These are phyloP conservation scores for Trichoderma reesei DNA, from an alignment of 495 filamentous ascomycete species.

Conservation along the genomic window DNA sequence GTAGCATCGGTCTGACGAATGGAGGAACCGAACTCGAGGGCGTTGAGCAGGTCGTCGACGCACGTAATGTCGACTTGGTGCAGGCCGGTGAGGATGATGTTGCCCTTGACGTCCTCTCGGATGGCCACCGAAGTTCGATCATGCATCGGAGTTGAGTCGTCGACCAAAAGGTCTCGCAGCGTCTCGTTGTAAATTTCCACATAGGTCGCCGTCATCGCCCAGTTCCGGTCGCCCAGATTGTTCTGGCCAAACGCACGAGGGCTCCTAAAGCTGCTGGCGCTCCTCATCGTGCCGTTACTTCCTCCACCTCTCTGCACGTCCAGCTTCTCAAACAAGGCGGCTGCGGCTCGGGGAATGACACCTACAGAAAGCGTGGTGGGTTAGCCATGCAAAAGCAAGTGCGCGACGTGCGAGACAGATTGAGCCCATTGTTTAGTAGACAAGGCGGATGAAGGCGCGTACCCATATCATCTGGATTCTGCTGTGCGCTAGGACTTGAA, in stretches of 20 bases:
- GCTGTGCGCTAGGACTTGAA: slow-evolving; percentile 74
- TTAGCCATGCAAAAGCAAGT: neutral
- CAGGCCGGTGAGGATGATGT: slow-evolving; percentile 85
- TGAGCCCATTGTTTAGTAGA: neutral
- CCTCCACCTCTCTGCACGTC: slow-evolving; percentile 35
- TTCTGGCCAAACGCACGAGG: slow-evolving; percentile 37
- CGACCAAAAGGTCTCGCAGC: slow-evolving; percentile 79
- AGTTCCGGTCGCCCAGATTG: slow-evolving; percentile 47
- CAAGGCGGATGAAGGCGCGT: slow-evolving; percentile 21
- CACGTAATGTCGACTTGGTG: slow-evolving; percentile 85
- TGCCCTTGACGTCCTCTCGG: slow-evolving; percentile 88
- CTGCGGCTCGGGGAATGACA: slow-evolving; percentile 85
- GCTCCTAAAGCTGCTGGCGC: slow-evolving; percentile 60
- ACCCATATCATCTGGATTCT: slow-evolving; percentile 71
- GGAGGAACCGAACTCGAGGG: slow-evolving; percentile 82
- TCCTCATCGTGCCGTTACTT: slow-evolving; percentile 58
- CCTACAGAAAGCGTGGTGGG: slow-evolving; percentile 37
- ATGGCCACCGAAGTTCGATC: slow-evolving; percentile 75
- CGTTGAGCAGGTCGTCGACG: slow-evolving; percentile 80
- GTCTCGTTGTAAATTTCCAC: slow-evolving; percentile 99
- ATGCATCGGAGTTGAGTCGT: slow-evolving; percentile 54
- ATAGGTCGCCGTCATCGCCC: slow-evolving; percentile 92
- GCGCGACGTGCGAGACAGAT: neutral
- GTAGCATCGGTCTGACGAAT: slow-evolving; percentile 98
- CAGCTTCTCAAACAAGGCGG: slow-evolving; percentile 79